A percentile compares a stretch with the other conserved stretches of the same genome.
phyloP scores from a whole-genome alignment of 768 basidiomycete genomes.

The Phaffia tasmanica region DNA sequence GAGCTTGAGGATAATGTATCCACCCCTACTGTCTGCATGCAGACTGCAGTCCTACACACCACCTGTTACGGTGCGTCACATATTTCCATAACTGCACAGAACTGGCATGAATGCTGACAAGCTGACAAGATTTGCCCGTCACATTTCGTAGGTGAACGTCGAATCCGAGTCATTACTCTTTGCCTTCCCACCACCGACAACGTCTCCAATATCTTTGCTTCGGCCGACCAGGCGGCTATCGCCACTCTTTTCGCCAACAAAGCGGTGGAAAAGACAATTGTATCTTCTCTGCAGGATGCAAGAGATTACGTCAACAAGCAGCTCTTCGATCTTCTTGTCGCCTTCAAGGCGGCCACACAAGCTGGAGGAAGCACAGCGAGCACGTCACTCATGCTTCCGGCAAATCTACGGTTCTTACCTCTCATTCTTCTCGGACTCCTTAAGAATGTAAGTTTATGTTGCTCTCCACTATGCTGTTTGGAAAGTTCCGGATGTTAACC shows the following conservation, averaged over 20 bases:
- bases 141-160: slow-evolving; percentile 52
- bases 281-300: slow-evolving; percentile 78
- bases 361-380: slow-evolving; percentile 85
- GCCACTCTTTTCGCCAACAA: slow-evolving; percentile 78
- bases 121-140: neutral
- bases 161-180: slow-evolving; percentile 79
- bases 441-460: slow-evolving; percentile 62
- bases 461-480: neutral
- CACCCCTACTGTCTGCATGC: slow-evolving; percentile 80
- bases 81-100: neutral
- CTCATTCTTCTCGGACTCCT: slow-evolving; percentile 76
- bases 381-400: slow-evolving; percentile 80
- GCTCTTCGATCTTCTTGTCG: slow-evolving; percentile 67
- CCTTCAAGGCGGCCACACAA: slow-evolving; percentile 95
- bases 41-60: slow-evolving; percentile 88
- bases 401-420: slow-evolving; percentile 90
- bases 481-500: too few relatives aligned
- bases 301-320: slow-evolving; percentile 73
- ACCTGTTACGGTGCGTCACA: slow-evolving; percentile 62
- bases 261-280: slow-evolving; percentile 76
- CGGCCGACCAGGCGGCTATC: slow-evolving; percentile 78
- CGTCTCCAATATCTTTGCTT: slow-evolving; percentile 78
- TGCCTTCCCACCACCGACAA: slow-evolving; percentile 79
- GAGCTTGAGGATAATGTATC: slow-evolving; percentile 91
- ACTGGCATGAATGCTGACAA: neutral